Percentiles rank a stretch among this genome's conserved stretches.
Conservation (phyloP, 345 rosid species). For the Angophora floribunda region DNA sequence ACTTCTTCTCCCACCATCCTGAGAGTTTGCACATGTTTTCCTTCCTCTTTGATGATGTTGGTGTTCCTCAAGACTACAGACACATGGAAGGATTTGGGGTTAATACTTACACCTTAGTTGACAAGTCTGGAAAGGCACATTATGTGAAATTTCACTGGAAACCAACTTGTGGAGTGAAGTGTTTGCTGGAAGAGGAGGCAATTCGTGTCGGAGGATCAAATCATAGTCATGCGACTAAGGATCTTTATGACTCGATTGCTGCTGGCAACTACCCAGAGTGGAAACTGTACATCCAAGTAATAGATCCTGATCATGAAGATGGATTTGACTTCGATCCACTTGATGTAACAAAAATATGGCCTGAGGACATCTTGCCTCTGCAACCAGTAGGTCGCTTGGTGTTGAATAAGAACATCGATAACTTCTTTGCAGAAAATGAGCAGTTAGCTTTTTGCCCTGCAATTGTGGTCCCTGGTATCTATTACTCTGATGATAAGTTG, state of each 20-base stretch:
- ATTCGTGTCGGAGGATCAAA: conserved; percentile 83
- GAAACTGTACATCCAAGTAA: conserved; percentile 72
- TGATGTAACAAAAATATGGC: conserved; percentile 92
- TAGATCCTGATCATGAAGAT: conserved; percentile 78
- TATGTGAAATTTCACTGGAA: conserved; percentile 97
- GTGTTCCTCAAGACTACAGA: conserved; percentile 88
- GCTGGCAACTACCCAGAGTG: conserved; percentile 90
- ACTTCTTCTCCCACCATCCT: conserved; percentile 89
- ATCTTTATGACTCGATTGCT: conserved; percentile 80
- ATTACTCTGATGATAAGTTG: conserved; percentile 81
- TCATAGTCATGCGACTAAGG: conserved; percentile 97
- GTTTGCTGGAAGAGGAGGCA: conserved; percentile 83
- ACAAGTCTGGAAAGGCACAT: conserved; percentile 78
- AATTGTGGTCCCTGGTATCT: conserved; percentile 83
- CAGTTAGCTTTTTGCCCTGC: conserved; percentile 94
- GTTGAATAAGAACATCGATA: conserved; percentile 84
- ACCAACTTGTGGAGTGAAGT: conserved; percentile 86
- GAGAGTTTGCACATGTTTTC: conserved; percentile 88
- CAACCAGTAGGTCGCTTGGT: conserved; percentile 97
- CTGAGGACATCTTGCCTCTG: conserved; percentile 86
- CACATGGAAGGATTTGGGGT: conserved; percentile 95
- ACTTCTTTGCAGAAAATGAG: conserved; percentile 93
- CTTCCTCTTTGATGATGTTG: conserved; percentile 83
- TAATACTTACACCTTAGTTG: conserved; percentile 71
- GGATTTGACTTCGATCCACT: conserved; percentile 85